Percentiles rank a stretch among this genome's conserved stretches.
These are phyloP conservation scores for Urtica urens DNA, from an alignment of 306 rosid genomes.

Conservation along the genomic window DNA sequence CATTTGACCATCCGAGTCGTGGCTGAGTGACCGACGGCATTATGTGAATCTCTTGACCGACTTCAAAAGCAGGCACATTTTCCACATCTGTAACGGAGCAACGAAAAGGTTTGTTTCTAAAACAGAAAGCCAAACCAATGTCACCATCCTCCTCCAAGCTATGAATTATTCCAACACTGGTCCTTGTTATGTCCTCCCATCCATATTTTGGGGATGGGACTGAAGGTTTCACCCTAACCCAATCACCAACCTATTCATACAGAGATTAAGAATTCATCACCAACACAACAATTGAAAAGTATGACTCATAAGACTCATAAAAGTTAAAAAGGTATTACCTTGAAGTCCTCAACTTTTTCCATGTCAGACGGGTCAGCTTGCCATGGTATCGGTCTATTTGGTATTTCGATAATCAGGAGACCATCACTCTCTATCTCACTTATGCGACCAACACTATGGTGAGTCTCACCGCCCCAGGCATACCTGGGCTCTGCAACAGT, in stretches of 20 bases:
- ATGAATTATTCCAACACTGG: conserved; percentile 84
- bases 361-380: conserved; percentile 97
- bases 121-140: conserved; percentile 92
- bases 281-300: conserved; percentile 1
- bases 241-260: conserved; percentile 74
- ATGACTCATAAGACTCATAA: conserved; percentile 3
- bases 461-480: conserved; percentile 99
- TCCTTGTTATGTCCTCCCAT: conserved; percentile 92
- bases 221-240: conserved; percentile 97
- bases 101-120: conserved; percentile 82
- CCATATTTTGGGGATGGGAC: conserved; percentile 97
- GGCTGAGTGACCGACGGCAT: conserved; percentile 72
- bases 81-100: conserved; percentile 96
- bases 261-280: conserved; percentile 9
- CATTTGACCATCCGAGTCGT: conserved; percentile 93
- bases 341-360: conserved; percentile 95
- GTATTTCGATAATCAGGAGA: conserved; percentile 78
- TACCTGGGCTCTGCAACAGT: conserved; percentile 98
- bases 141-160: conserved; percentile 93
- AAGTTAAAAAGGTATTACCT: conserved; percentile 40
- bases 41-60: conserved; percentile 80
- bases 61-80: conserved; percentile 76
- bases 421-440: conserved; percentile 98
- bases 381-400: conserved; percentile 94
- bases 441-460: conserved; percentile 91